Base-by-base conservation (phyloP, 2,329 filamentous ascomycete genomes). In the Hawksworthiomyces lignivorus region DNA sequence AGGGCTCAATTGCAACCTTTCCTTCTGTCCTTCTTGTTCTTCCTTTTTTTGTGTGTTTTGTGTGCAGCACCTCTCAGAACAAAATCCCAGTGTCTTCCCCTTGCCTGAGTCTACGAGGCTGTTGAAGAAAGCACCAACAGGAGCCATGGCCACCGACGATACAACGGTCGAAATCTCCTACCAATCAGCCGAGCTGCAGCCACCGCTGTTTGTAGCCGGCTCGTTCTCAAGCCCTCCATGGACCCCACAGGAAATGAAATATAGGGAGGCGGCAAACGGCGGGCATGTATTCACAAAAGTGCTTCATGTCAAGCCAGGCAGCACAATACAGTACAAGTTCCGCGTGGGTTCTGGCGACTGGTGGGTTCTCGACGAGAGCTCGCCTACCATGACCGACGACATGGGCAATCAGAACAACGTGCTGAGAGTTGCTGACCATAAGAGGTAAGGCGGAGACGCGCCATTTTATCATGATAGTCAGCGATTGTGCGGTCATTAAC, bases 291-390 rank as follows among this genome's bases (percentile, higher is more conserved):
- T 84, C 55, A 67, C 61, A 32, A 76, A 76, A 44, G 60, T 68
- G 1, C 66, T 86, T 33, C 57, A 69, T 27, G 67, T 74, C 7
- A 65, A 75, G 15, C 64, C 73, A 18, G 73, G 73, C 18, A 70
- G 74, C 35, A 71, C 76, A 44, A 76, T 86, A 50, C 78, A 84
- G 53, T 89, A 87, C 70, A 88, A 87, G 60, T 83, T 88, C 51
- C 73, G 81, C 22, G 64, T 84, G 27, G 82, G 82, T 9, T 58
- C 69, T 17, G 76, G 75, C 36, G 73, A 84, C 49, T 84, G 79
- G 76, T 86, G 82, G 82, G 67, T 79, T 19, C 59, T 85, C 34
- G 76, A 87, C 51, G 77, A 85, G 44, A 66, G 65, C 33, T 67
- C 70, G 41, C 72, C 76, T 12, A 77, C 69, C 61, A 64, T 59